Evolutionary conservation across 305 asterid species (phyloP).

Genomic region (Petunia hybrid): DNA sequence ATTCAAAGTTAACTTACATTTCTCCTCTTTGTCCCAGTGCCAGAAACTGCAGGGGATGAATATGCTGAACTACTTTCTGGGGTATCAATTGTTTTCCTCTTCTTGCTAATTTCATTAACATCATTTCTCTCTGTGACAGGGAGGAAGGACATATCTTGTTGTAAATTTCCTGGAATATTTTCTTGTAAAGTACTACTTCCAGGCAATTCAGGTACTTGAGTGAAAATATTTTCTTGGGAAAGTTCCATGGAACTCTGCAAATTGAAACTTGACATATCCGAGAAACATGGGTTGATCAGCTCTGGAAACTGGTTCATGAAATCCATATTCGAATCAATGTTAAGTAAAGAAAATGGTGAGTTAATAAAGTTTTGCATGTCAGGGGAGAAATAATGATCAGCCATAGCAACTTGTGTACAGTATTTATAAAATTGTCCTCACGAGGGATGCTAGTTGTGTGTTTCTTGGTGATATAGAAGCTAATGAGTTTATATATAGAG

Average conservation of each 20-base stretch:
- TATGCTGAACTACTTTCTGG: constrained; percentile 56
- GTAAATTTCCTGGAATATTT: constrained; percentile 22
- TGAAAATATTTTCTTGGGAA: constrained; percentile 36
- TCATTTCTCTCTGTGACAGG: constrained; percentile 33
- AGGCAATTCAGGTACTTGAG: constrained; percentile 45
- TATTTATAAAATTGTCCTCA: not conserved
- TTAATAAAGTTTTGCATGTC: constrained; percentile 46
- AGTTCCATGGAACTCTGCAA: constrained; percentile 44
- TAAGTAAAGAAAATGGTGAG: constrained; percentile 48
- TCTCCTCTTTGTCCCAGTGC: constrained; percentile 50
- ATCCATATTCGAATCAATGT: constrained; percentile 55
- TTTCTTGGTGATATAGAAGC: not conserved
- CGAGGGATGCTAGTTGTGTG: constrained; percentile 5
- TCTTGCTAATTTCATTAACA: constrained; percentile 36
- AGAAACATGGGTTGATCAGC: constrained; percentile 34
- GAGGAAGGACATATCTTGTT: not conserved
- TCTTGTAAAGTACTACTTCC: constrained; percentile 45
- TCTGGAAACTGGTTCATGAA: constrained; percentile 50
- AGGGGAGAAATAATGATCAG: constrained; percentile 50
- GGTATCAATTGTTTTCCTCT: constrained; percentile 57
- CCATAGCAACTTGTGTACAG: constrained; percentile 47
- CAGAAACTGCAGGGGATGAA: constrained; percentile 72
- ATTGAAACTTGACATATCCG: constrained; percentile 37
- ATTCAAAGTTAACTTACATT: constrained; percentile 45
- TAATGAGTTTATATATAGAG: constrained; percentile 35